Base-by-base conservation (phyloP, 768 basidiomycete species). In the Mycena vitilis region DNA sequence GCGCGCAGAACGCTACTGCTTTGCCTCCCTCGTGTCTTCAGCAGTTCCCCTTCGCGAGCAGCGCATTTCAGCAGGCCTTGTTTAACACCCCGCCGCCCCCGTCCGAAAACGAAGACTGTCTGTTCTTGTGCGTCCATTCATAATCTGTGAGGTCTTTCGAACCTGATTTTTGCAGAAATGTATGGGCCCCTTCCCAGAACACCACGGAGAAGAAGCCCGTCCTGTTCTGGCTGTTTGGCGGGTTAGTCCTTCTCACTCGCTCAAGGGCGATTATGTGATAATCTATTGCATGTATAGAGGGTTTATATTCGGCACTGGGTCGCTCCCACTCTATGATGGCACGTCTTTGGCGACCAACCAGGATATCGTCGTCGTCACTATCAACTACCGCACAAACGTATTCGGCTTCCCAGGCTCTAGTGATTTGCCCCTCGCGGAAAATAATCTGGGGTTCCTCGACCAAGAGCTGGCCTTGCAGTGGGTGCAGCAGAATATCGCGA, bases 401-500 rank as follows among this genome's bases (percentile, higher is more conserved):
- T 67, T 67, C n/a, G 66, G 66, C 20, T 67, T 67, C 54, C 66
- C 66, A n/a, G 23, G 16, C 0, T 55, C 59, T 4, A 13, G 15
- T 18, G 66, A 67, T 34, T 36, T 67, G 9, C 66, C 66, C 0
- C 40, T 67, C n/a, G 6, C 59, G 25, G 42, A 61, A 34, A 67
- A 67, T 18, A 67, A 67, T 9, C 66, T 67, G 20, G 66, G 66
- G 9, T 49, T 67, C 45, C 53, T 67, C 22, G 66, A 67, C 42
- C 66, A 67, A 57, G 61, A 74, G 30, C 56, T 73, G n/a, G 79
- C 76, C 9, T 60, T 79, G 12, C 40, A 51, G 11, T 80, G 77
- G 85, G 80, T 86, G 1, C 82, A 85, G 63, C 73, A 79, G 58
- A 82, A 87, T 68, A 84, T 86, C 57, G 75, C 71, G 34, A 74